Evolutionary conservation across 2,329 filamentous ascomycete species (phyloP), one percentile per base, ranked within the genome.

Genomic region (Ilyonectria mors-panacis): DNA sequence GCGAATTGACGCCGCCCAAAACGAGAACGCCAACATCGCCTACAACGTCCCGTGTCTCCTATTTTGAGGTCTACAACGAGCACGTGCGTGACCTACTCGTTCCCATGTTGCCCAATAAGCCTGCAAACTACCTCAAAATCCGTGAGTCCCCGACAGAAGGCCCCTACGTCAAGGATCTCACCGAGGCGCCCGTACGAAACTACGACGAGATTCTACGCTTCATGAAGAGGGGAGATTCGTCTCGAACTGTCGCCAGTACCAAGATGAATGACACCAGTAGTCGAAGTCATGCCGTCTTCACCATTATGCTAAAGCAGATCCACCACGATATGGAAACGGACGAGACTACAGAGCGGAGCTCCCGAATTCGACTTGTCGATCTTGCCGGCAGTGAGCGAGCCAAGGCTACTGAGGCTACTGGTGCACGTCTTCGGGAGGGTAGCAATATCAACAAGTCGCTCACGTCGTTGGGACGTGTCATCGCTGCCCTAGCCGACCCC

Each of bases 241-340:
- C 93, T 65, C 91, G 96, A 54, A 98, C 96, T 0, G 92, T 90
- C 21, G 96, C 96, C 15, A 94, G 93, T 78, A 99, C 96, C 66
- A 98, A 98, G 84, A 99, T 99, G 96, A 99, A 99, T 82, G 96
- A 99, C 81, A 98, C 95, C 3, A 97, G 94, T 60, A 97, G 94
- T 70, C 93, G 96, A 79, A 97, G 94, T 70, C 96, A 99, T 78
- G 94, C 96, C 8, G 96, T 99, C 65, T 99, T 99, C 81, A 99
- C 96, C 30, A 96, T 99, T 75, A 96, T 97, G 84, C 87, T 99
- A 65, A 98, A 97, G 83, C 96, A 98, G 81, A 99, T 99, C 71
- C 95, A 98, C 78, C 95, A 98, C 82, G 95, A 98, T 75, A 92
- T 98, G 83, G 92, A 94, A 59, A 97, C 94, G n/a, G 96, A 99